A percentile compares a stretch with the other conserved stretches of the same genome.
Evolutionary conservation across 2,329 filamentous ascomycete genomes (phyloP).

Genomic region (Amesomyces nigricolor): DNA sequence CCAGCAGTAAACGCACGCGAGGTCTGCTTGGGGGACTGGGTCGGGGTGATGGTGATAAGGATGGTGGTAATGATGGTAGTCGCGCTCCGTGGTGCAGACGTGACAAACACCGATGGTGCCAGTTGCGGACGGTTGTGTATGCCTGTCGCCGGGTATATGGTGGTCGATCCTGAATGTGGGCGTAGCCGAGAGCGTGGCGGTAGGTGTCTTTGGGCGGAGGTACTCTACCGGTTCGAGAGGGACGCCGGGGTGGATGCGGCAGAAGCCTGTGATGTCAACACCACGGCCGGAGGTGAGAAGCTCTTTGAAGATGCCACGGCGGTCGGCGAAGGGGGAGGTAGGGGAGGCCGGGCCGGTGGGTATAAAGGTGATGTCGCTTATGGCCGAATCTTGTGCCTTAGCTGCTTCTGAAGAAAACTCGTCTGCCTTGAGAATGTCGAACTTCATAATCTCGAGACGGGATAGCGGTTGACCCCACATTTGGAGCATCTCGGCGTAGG

Average conservation of each 20-base stretch:
- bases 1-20: slow-evolving; percentile 57
- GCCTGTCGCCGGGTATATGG: background rate
- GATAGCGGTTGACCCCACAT: slow-evolving; percentile 59
- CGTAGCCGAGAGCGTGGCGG: background rate
- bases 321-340: slow-evolving; percentile 46
- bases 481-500: slow-evolving; percentile 64
- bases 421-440: slow-evolving; percentile 55
- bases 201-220: slow-evolving; percentile 32
- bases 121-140: slow-evolving; percentile 24
- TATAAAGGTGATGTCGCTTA: slow-evolving; percentile 31
- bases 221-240: slow-evolving; percentile 55
- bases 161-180: background rate
- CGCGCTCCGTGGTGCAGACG: slow-evolving; percentile 40
- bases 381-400: slow-evolving; percentile 32
- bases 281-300: slow-evolving; percentile 50
- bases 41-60: slow-evolving; percentile 14
- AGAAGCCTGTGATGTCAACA: slow-evolving; percentile 58
- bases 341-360: slow-evolving; percentile 35
- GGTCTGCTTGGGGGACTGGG: slow-evolving; percentile 44
- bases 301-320: slow-evolving; percentile 46
- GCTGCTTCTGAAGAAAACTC: slow-evolving; percentile 17
- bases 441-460: slow-evolving; percentile 63
- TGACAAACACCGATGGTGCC: slow-evolving; percentile 47
- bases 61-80: slow-evolving; percentile 12
- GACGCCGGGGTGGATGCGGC: slow-evolving; percentile 57